These are phyloP conservation scores for Exutisphaerella laricina DNA, from an alignment of 2,329 filamentous ascomycete species.

Conservation along the genomic window DNA sequence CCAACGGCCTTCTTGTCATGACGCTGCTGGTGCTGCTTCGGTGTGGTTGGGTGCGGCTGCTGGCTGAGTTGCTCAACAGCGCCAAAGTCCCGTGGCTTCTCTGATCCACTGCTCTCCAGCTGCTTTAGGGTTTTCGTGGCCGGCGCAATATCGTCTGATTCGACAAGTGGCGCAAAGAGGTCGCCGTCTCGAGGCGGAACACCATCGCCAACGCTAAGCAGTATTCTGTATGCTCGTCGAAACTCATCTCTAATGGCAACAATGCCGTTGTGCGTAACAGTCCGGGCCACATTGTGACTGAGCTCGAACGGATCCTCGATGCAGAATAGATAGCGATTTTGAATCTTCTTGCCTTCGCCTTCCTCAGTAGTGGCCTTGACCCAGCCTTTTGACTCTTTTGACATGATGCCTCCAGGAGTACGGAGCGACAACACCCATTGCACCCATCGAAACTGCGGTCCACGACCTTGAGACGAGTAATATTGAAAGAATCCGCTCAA, in stretches of 20 bases:
- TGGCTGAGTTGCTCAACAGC: background rate
- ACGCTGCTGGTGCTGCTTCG: background rate
- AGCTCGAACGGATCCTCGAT: slow-evolving; percentile 90
- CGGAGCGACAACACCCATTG: slow-evolving; percentile 73
- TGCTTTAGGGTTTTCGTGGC: slow-evolving; percentile 8
- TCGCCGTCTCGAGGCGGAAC: slow-evolving; percentile 11
- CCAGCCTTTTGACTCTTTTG: slow-evolving; percentile 79
- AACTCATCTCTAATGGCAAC: slow-evolving; percentile 81
- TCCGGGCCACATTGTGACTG: slow-evolving; percentile 82
- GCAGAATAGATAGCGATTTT: slow-evolving; percentile 76
- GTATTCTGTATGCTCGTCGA: slow-evolving; percentile 68
- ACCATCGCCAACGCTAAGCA: slow-evolving; percentile 49
- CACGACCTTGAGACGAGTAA: slow-evolving; percentile 57
- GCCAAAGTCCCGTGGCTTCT: too few species aligned
- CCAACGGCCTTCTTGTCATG: slow-evolving; percentile 5
- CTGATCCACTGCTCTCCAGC: too few species aligned
- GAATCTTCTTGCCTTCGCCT: slow-evolving; percentile 54
- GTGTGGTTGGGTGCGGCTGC: background rate
- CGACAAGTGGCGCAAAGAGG: slow-evolving; percentile 15
- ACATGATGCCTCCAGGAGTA: slow-evolving; percentile 60
- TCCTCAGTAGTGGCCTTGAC: slow-evolving; percentile 70
- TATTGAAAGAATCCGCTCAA: slow-evolving; percentile 85
- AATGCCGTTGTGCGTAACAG: slow-evolving; percentile 77
- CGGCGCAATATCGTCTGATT: slow-evolving; percentile 9
- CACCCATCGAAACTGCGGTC: slow-evolving; percentile 69